phyloP scores from a whole-genome alignment of 31 red algal species.

The Odonthalia washingtoniensis region DNA sequence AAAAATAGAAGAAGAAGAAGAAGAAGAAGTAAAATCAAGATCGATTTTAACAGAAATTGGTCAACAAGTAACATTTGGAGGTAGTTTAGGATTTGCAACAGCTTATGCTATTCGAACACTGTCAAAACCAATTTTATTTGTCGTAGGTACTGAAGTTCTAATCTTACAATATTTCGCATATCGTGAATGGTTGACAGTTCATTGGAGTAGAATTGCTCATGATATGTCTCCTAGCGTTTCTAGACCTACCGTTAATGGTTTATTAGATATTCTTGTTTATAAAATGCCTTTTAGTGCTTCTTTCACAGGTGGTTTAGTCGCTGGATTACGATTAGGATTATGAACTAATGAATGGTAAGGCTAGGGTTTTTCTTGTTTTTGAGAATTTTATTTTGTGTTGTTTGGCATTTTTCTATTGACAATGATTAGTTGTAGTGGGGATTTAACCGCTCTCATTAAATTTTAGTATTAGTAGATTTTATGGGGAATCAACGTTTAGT shows the following conservation, averaged over 20 bases:
- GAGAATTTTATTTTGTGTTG: too few species aligned
- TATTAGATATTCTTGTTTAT: constrained; percentile 74
- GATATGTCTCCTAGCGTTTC: constrained; percentile 79
- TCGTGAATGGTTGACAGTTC: constrained; percentile 82
- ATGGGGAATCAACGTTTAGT: too few species aligned
- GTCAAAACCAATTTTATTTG: constrained; percentile 64
- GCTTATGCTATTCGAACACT: constrained; percentile 82
- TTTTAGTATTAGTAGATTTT: too few species aligned
- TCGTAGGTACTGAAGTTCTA: constrained; percentile 83
- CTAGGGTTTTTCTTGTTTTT: too few species aligned
- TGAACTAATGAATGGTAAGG: too few species aligned
- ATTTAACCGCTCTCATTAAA: too few species aligned
- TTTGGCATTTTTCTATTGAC: too few species aligned
- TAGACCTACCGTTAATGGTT: constrained; percentile 40
- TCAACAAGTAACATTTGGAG: constrained; percentile 87
- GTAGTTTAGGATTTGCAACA: constrained; percentile 82
- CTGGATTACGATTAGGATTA: constrained; percentile 59
- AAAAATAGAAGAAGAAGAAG: neutral
- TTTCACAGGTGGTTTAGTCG: constrained; percentile 75
- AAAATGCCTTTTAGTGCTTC: constrained; percentile 91
- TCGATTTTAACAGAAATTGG: constrained; percentile 49
- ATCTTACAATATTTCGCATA: constrained; percentile 92
- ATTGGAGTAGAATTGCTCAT: constrained; percentile 71
- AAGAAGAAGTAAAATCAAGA: neutral
- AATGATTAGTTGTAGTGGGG: too few species aligned